Percentiles rank a stretch among this genome's conserved stretches.
These are phyloP conservation scores for Climacium dendroides DNA, from an alignment of 225 moss, liverwort and hornwort species.

Conservation along the genomic window DNA sequence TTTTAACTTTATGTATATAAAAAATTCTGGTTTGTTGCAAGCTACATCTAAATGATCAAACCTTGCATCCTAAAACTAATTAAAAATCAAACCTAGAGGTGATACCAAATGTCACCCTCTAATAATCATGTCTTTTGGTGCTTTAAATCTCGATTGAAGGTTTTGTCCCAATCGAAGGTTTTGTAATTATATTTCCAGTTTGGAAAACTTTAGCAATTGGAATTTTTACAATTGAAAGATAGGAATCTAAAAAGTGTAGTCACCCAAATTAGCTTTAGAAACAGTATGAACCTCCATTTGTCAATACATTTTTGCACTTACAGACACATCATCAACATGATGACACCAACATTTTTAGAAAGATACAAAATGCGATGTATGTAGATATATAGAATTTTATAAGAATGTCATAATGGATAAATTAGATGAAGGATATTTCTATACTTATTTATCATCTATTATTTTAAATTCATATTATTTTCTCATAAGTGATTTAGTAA, in stretches of 20 bases:
- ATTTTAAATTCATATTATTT: not conserved
- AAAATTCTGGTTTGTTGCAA: too few species aligned
- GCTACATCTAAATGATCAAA: not conserved
- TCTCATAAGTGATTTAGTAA: not conserved
- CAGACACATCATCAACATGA: fast-evolving
- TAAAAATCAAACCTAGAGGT: not conserved
- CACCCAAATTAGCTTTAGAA: too few species aligned
- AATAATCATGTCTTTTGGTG: too few species aligned
- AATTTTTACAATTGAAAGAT: not conserved
- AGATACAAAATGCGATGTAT: fast-evolving
- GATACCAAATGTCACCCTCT: not conserved
- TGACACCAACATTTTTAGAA: fast-evolving
- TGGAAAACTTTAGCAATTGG: not conserved
- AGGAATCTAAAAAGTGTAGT: fast-evolving
- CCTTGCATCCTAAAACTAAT: not conserved
- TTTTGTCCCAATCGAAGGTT: not conserved
- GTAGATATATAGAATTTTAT: not conserved
- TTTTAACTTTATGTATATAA: fast-evolving
- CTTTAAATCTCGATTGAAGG: not conserved
- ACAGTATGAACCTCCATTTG: not conserved
- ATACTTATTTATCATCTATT: not conserved
- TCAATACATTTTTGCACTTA: not conserved
- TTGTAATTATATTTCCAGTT: fast-evolving
- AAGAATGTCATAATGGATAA: not conserved
- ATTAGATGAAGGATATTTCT: not conserved